Evolutionary conservation across 148 eudicot species (phyloP), one percentile per base, ranked within the genome.

Genomic region (Euryodendron excelsum): DNA sequence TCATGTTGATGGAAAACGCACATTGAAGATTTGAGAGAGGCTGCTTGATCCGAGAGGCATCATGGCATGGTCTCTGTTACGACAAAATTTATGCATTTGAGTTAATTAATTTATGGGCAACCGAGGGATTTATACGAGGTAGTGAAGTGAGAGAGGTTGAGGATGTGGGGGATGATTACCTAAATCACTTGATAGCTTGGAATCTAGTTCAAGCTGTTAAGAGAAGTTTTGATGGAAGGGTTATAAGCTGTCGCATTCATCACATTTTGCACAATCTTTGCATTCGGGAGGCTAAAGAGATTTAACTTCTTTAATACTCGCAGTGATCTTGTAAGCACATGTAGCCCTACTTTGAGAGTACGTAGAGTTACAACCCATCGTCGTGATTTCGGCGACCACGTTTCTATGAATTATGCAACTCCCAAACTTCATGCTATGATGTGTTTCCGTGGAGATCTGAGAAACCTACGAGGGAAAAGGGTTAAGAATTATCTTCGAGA

Each of bases 201-300:
- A 77, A 77, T 17, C 31, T 77, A 18, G 36, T 77, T 53, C 60
- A 45, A 45, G 72, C 65, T 47, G 34, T 28, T 64, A 20, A 23
- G n/a, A 64, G 79, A 56, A 31, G 44, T 15, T 45, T 30, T 31
- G 34, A 77, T 65, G 79, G 79, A 17, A 77, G 62, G 55, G 44
- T 1, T 50, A 50, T 0, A 13, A 50, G 55, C 11, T 13, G 55
- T 50, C 3, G 20, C 55, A 66, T 77, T 77, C 72, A 77, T 45
- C 72, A 64, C 50, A 41, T 77, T 64, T n/a, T 77, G 18, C 79
- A 23, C 45, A 36, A 18, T 11, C 17, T 77, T 3, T 65, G 79
- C 58, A 45, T 77, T 33, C 28, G 3, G 52, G n/a, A 25, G n/a
- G 73, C 79, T 37, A 31, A 52, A 4, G 64, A 37, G 4, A 67